Evolutionary conservation across 345 rosid genomes (phyloP), one percentile per base, ranked within the genome.

Genomic region (Tarenaya hassleriana): DNA sequence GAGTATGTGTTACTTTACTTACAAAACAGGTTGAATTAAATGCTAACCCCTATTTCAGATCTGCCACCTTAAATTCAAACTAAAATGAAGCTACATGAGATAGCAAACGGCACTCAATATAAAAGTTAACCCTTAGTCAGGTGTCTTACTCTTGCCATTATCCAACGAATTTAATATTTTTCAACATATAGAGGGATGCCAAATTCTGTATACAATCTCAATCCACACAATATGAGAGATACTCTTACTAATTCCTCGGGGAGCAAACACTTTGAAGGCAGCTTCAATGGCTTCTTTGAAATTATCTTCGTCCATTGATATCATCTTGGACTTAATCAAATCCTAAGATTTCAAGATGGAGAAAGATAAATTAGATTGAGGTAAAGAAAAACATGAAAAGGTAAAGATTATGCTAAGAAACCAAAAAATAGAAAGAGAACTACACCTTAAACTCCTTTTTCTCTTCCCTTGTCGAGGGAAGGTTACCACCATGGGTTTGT

Each of bases 261-360:
- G 77, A 62, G 90, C 79, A 75, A 81, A 92, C 47, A 92, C 90
- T 73, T 92, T 88, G 58, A 88, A 85, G 63, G 96, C 77, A 45
- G 96, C 84, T 50, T 88, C 95, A 7, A 74, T 68, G 58, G 96
- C 96, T 85, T 92, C 98, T 75, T 68, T 79, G 73, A 82, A 88
- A 73, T 92, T 92, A 62, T 92, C 98, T 63, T 92, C 98, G 33
- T 92, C 96, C 15, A 60, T 16, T 40, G 84, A 56, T 66, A 68
- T 54, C 95, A 75, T 85, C 79, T 69, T 68, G 63, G 82, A 69
- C 66, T 81, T 92, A 41, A 92, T 70, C 73, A 81, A 78, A 60
- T 85, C 96, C 98, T 88, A 64, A 66, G 51, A 58, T 47, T n/a
- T 48, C 13, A 60, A 24, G 5, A 69, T 50, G 53, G 59, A 42